Evolutionary conservation across 495 filamentous ascomycete species (phyloP).

Genomic region (Penicillium nucicola): DNA sequence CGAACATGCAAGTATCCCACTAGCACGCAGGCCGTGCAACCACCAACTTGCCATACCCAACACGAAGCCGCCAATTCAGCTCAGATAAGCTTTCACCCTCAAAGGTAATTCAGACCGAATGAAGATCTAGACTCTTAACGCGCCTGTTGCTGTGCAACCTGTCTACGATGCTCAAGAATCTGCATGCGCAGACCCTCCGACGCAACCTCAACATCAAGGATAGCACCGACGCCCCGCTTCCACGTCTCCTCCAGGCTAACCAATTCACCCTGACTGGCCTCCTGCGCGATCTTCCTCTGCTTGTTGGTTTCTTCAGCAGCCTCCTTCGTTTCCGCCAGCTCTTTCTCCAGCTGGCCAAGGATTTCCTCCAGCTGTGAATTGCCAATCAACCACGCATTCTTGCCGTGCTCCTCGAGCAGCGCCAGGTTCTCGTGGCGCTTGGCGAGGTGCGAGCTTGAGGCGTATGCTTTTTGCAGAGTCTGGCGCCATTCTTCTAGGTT

Average conservation of each 20-base stretch:
- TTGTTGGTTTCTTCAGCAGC: constrained; percentile 69
- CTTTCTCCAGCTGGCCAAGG: constrained; percentile 68
- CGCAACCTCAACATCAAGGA: constrained; percentile 73
- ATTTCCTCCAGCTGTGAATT: constrained; percentile 77
- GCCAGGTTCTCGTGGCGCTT: constrained; percentile 65
- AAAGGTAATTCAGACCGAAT: background rate
- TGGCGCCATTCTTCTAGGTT: constrained; percentile 38
- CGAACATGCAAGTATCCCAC: background rate
- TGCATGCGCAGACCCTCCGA: constrained; percentile 65
- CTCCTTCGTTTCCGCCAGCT: constrained; percentile 63
- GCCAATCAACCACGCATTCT: constrained; percentile 85
- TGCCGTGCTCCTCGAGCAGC: constrained; percentile 75
- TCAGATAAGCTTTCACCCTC: background rate
- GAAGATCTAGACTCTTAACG: constrained; percentile 10
- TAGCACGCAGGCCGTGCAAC: background rate
- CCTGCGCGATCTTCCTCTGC: constrained; percentile 67
- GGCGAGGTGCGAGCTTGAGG: constrained; percentile 61
- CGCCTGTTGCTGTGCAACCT: constrained; percentile 35
- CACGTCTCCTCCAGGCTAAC: constrained; percentile 67
- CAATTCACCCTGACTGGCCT: constrained; percentile 65
- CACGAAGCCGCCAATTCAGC: background rate
- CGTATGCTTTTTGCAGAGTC: constrained; percentile 52
- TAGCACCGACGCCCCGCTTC: constrained; percentile 65
- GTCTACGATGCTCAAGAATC: constrained; percentile 53
- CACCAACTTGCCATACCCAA: background rate